A percentile compares a stretch with the other conserved stretches of the same genome.
Conservation (phyloP, 2,329 filamentous ascomycete species). For the Fusarium verticillioides region DNA sequence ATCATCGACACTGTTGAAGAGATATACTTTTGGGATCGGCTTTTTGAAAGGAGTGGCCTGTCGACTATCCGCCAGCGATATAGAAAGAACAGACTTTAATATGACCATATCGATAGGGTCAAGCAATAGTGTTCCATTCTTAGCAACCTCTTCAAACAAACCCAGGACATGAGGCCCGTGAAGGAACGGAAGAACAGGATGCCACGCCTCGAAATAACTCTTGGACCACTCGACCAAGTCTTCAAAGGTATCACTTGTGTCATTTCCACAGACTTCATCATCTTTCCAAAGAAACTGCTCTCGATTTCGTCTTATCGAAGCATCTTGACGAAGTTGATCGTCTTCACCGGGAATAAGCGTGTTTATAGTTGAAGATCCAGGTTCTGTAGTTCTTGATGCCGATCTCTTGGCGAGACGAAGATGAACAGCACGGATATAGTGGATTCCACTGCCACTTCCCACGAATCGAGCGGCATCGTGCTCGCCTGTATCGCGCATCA, state of each 20-base stretch:
- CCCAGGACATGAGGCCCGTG: constrained; percentile 63
- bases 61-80: constrained; percentile 63
- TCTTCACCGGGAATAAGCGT: constrained; percentile 66
- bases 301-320: constrained; percentile 16
- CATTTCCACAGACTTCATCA: constrained; percentile 47
- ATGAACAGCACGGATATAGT: constrained; percentile 67
- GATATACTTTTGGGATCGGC: constrained; percentile 54
- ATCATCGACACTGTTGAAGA: constrained; percentile 61
- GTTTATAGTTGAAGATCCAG: constrained; percentile 27
- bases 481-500: constrained; percentile 62
- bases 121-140: constrained; percentile 35
- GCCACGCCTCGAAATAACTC: constrained; percentile 68
- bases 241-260: constrained; percentile 52
- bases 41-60: constrained; percentile 48
- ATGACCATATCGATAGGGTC: not conserved
- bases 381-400: constrained; percentile 31
- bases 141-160: constrained; percentile 57
- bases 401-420: constrained; percentile 53
- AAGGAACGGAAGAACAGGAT: constrained; percentile 66
- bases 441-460: constrained; percentile 68
- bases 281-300: constrained; percentile 49
- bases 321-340: constrained; percentile 55
- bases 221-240: constrained; percentile 61
- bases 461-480: constrained; percentile 64
- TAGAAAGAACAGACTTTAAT: constrained; percentile 60